Base-by-base conservation (phyloP, 768 basidiomycete genomes). In the Paxillus ammoniavirescens region DNA sequence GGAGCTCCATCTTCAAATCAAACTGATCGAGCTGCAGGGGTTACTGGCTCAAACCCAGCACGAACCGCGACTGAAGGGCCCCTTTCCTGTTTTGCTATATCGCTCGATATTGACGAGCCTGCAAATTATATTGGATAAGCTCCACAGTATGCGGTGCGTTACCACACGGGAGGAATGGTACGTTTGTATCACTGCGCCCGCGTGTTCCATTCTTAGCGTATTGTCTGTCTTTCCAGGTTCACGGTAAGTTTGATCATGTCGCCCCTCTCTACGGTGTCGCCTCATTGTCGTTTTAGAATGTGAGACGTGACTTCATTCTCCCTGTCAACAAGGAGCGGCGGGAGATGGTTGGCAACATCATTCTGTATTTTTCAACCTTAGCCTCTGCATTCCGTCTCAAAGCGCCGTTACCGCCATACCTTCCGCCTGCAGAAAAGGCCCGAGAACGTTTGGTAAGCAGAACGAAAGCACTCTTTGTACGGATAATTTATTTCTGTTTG, bases 91-190 rank as follows among this genome's bases (percentile, higher is more conserved):
- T 14, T 71, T 81, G 45, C 73, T 94, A 8, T 99, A 98, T 63
- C 86, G 91, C 12, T 83, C 86, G 7, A 83, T 93, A 57, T 73
- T 93, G 71, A 87, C 84, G 1, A 89, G 89, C 61, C 63, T 93
- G 57, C 92, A 96, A 68, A 84, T 83, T 1, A 93, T 95, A 31
- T 72, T 96, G 56, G 93, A 95, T 63, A 86, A 82, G 65, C 72
- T 99, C 52, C 97, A 98, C 67, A 91, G 91, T 59, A 97, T 98
- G 89, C 82, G 95, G 28, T 95, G 93, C 67, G 95, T 98, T n/a
- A 97, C 91, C 5, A 93, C 93, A 0, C 80, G 92, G 38, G 91
- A 96, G 68, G 93, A 96, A 75, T 98, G 95, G 94, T 89, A 48
- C 50, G 82, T 68, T 43, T 40, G 44, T 28, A 33, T 55, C 40